Evolutionary conservation across 108 stramenopile species (phyloP).

Genomic region (Pinguiococcus pyrenoidosus): DNA sequence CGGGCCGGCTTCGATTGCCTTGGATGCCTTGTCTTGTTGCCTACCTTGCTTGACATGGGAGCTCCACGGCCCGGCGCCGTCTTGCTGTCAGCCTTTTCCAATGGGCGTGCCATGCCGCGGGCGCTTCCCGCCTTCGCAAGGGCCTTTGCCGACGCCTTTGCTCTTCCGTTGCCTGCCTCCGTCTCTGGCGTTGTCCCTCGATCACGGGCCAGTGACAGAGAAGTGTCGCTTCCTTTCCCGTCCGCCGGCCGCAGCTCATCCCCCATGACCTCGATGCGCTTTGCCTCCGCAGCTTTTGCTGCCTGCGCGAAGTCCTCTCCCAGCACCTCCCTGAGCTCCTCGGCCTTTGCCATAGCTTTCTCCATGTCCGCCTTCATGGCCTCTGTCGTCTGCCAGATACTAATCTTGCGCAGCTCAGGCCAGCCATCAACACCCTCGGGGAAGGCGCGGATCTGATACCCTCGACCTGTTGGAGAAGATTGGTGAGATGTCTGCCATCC

Average conservation of each 20-base stretch:
- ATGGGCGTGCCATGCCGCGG: neutral
- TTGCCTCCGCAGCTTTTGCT: neutral
- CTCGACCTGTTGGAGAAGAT: no score
- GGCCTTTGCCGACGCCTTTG: neutral
- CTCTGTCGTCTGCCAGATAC: conserved; percentile 43
- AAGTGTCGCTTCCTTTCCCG: neutral
- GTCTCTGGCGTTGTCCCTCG: neutral
- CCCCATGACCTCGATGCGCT: neutral
- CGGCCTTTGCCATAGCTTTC: conserved; percentile 19
- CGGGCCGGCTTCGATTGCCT: neutral
- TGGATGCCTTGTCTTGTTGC: neutral
- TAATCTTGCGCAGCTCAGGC: conserved; percentile 42
- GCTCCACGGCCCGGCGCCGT: neutral
- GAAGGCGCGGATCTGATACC: conserved; percentile 38
- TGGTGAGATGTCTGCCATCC: no score
- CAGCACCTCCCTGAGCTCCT: neutral
- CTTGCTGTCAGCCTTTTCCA: neutral
- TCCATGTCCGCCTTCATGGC: conserved; percentile 34
- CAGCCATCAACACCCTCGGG: conserved; percentile 29
- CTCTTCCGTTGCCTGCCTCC: neutral
- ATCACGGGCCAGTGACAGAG: neutral
- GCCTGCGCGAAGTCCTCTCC: neutral
- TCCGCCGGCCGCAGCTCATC: neutral
- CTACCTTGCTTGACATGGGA: neutral
- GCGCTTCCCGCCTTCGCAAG: neutral